Evolutionary conservation across 129 eudicot species (phyloP), one percentile per base, ranked within the genome.

Genomic region (Chrysanthemum lavandulifolium): DNA sequence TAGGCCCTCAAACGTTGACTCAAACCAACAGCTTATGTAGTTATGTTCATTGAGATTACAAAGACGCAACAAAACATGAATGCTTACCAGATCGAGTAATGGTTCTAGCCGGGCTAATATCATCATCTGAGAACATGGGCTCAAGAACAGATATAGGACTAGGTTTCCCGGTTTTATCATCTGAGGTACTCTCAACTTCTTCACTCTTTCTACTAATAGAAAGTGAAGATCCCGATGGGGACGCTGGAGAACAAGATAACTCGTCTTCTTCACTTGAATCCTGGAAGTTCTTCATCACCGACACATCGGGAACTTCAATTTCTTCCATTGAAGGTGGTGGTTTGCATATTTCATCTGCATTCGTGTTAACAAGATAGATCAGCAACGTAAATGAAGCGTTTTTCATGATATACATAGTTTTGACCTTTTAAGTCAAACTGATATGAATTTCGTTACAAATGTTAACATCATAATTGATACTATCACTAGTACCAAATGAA

Each of bases 81-180:
- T 56, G 56, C 83, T 45, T 81, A 95, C 99, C 88, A 23, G 80
- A 79, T 61, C 76, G 84, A 16, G 84, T 70, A 61, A 76, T 82
- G 77, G 83, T 71, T 79, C 87, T 80, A 49, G 91, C 60, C 59
- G 97, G 99, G 81, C 91, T 95, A 58, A 86, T 82, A 33, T 95
- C 96, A 52, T 84, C 91, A 61, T 90, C 99, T 36, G 86, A 68
- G 55, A 86, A 91, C 69, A 85, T 67, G 11, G 97, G 96, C 77
- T 90, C 99, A 50, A 95, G 99, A 78, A 91, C 96, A 43, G 99
- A 90, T 27, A 88, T 65, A 13, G 99, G 99, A 82, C 99, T 95
- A 25, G 94, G 96, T 23, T 81, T 84, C 56, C 81, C 91, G 9
- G 81, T 51, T 86, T 71, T 85, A 72, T 78, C 82, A 25, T 91